phyloP scores from a whole-genome alignment of 2,329 filamentous ascomycete genomes.

The Fusarium albidum region DNA sequence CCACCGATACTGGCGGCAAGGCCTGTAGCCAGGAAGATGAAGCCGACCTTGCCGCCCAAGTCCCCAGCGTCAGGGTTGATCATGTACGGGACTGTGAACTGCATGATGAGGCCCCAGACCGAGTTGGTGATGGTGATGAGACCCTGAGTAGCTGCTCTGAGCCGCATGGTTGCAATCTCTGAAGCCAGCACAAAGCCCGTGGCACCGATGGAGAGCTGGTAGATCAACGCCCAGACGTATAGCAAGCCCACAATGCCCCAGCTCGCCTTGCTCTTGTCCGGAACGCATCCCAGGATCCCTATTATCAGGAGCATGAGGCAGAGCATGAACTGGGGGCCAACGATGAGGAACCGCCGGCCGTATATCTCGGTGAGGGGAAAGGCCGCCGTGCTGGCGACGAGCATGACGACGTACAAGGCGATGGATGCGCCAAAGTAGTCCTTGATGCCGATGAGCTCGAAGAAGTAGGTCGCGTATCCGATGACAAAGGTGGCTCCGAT shows the following conservation, averaged over 20 bases:
- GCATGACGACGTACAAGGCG: conserved; percentile 47
- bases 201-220: conserved; percentile 47
- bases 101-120: conserved; percentile 42
- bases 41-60: conserved; percentile 39
- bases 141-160: conserved; percentile 43
- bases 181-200: conserved; percentile 47
- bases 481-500: conserved; percentile 49
- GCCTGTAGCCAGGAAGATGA: conserved; percentile 36
- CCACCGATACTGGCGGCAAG: conserved; percentile 14
- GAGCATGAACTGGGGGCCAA: conserved; percentile 38
- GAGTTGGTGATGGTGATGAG: conserved; percentile 43
- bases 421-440: conserved; percentile 45
- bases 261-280: conserved; percentile 29
- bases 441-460: conserved; percentile 43
- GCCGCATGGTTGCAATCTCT: conserved; percentile 45
- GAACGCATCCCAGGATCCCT: conserved; percentile 43
- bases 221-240: conserved; percentile 47
- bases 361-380: conserved; percentile 45
- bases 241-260: conserved; percentile 43
- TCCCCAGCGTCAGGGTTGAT: conserved; percentile 41
- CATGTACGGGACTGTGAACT: conserved; percentile 47
- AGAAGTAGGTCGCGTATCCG: conserved; percentile 46
- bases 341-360: conserved; percentile 44
- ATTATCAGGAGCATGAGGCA: conserved; percentile 41
- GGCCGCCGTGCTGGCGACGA: conserved; percentile 41